Base-by-base conservation (phyloP, 768 basidiomycete species). In the Trametes meyenii region DNA sequence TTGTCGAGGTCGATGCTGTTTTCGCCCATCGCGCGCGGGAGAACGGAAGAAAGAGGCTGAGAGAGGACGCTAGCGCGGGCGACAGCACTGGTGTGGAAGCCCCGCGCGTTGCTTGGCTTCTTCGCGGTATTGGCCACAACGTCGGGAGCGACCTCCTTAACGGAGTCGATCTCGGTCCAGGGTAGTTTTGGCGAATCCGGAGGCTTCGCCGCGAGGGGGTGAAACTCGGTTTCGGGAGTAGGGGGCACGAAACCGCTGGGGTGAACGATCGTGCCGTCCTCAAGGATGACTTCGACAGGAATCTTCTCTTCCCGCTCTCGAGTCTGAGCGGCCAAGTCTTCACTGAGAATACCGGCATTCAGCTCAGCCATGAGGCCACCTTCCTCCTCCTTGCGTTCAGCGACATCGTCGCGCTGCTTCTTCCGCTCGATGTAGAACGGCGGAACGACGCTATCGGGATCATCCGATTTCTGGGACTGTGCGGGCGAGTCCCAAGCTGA, bases 361-460 rank as follows among this genome's bases (percentile, higher is more conserved):
- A 73, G 65, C 42, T 69, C 66, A 14, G 63, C 48, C 72, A 73
- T 73, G 24, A 73, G 62, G 7, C 63, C 62, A n/a, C 67, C 68
- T 44, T 73, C 67, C 60, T 67, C 60, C 50, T 66, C 70, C 57
- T 67, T 66, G 50, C 64, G 64, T 60, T 67, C 67, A 0, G 61
- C 58, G 44, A 69, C 64, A 1, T 65, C 44, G 23, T 63, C 56
- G 51, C 67, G 67, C 59, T 67, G 64, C 24, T 56, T 58, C 65
- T 67, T 69, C 45, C 66, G 67, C 66, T 69, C 66, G 50, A 69
- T 63, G 65, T 69, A 69, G 58, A 64, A 69, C 26, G 60, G 14
- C 5, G 65, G 67, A 11, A 69, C 66, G 29, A 65, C 60, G 51
- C 42, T 44, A 3, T 69, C 67, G 55, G 67, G 63, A 38, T 66